Conservation (phyloP, 257 asterid genomes). For the Datura wrightii region DNA sequence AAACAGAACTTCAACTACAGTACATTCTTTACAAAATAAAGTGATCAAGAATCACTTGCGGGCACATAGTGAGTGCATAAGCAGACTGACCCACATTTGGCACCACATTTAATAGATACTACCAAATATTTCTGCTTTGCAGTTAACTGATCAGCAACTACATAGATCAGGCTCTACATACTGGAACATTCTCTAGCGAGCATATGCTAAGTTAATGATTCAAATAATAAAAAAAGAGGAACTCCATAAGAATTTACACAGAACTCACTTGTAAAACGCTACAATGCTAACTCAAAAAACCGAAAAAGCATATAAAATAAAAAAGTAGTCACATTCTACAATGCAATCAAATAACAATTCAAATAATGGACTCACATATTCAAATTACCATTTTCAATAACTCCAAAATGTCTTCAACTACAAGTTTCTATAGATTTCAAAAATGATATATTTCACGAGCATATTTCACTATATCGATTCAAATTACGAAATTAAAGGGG, state of each 20-base stretch:
- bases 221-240: background rate
- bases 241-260: background rate
- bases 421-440: background rate
- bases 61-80: background rate
- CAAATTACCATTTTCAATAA: background rate
- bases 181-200: background rate
- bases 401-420: background rate
- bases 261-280: background rate
- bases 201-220: background rate
- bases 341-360: conserved; percentile 22
- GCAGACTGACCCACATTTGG: conserved; percentile 12
- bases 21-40: conserved; percentile 24
- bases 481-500: background rate
- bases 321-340: background rate
- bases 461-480: background rate
- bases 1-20: conserved; percentile 5
- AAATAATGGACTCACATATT: background rate
- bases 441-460: background rate
- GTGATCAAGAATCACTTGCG: background rate
- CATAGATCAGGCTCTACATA: background rate
- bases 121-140: background rate
- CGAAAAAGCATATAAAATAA: background rate
- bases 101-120: background rate
- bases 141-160: conserved; percentile 20
- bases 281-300: background rate